Conservation (phyloP, 495 filamentous ascomycete species). For the Daldinia vernicosa region DNA sequence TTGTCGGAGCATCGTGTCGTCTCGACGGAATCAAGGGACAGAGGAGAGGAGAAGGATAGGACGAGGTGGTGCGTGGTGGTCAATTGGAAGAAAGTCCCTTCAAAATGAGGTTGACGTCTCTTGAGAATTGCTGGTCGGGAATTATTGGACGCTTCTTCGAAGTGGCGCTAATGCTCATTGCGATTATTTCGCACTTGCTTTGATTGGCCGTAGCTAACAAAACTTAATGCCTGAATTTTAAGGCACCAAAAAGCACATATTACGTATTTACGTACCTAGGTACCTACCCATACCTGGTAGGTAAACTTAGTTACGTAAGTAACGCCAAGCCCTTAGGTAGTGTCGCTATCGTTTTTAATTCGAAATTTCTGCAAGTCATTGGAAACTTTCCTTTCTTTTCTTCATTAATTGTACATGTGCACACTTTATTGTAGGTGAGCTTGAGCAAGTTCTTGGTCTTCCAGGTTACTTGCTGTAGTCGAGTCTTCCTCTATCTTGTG, state of each 20-base stretch:
- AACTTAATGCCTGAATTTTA: constrained; percentile 11
- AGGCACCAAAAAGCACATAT: constrained; percentile 8
- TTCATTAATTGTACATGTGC: constrained; percentile 70
- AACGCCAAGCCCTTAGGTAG: background rate
- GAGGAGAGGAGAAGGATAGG: constrained; percentile 44
- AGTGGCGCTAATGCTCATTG: constrained; percentile 43
- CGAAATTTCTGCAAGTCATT: constrained; percentile 43
- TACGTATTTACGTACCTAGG: constrained; percentile 1
- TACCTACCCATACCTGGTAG: background rate
- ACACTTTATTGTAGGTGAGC: constrained; percentile 90
- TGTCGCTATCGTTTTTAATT: constrained; percentile 2
- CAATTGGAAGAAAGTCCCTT: constrained; percentile 40
- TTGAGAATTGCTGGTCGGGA: constrained; percentile 33
- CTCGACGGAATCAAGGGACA: constrained; percentile 52
- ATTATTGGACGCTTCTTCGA: constrained; percentile 28
- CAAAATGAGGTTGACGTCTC: constrained; percentile 46
- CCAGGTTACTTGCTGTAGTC: constrained; percentile 53
- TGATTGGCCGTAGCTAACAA: constrained; percentile 48
- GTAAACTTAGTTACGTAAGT: constrained; percentile 7
- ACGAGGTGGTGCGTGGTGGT: constrained; percentile 31
- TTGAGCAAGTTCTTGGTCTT: constrained; percentile 53
- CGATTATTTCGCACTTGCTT: constrained; percentile 45
- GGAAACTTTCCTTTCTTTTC: constrained; percentile 48
- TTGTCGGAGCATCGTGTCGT: constrained; percentile 84
- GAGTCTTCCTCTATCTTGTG: constrained; percentile 71